phyloP scores from a whole-genome alignment of 2,329 filamentous ascomycete species.

The Colletotrichum gigasporum region DNA sequence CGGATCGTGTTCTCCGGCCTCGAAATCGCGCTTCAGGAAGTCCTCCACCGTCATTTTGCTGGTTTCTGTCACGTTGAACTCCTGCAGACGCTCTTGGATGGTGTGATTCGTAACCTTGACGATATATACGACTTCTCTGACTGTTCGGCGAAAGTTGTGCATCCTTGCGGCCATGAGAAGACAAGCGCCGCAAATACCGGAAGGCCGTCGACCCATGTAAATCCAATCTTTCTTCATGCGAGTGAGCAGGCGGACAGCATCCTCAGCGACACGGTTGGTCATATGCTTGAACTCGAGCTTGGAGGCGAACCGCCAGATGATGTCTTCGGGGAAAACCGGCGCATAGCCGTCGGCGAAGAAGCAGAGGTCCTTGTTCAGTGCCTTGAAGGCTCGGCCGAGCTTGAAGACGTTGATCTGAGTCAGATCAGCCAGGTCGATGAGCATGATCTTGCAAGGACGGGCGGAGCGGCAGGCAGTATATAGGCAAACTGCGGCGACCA shows the following conservation, averaged over 20 bases:
- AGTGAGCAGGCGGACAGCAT: slow-evolving; percentile 86
- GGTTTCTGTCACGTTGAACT: slow-evolving; percentile 89
- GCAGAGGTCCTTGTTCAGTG: slow-evolving; percentile 57
- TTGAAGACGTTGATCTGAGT: slow-evolving; percentile 88
- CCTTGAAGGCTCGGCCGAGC: slow-evolving; percentile 89
- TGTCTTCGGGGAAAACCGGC: slow-evolving; percentile 84
- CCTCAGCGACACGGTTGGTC: slow-evolving; percentile 85
- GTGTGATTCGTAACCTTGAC: slow-evolving; percentile 96
- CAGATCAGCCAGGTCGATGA: slow-evolving; percentile 94
- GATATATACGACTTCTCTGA: slow-evolving; percentile 96
- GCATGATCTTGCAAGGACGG: slow-evolving; percentile 83
- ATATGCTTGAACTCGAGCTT: slow-evolving; percentile 90
- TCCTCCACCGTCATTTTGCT: slow-evolving; percentile 88
- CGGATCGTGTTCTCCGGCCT: slow-evolving; percentile 72
- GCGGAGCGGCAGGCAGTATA: slow-evolving; percentile 88
- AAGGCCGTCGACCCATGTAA: slow-evolving; percentile 90
- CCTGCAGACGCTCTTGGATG: slow-evolving; percentile 88
- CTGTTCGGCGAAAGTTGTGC: slow-evolving; percentile 95
- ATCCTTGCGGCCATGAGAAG: slow-evolving; percentile 95
- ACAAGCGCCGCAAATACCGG: slow-evolving; percentile 93
- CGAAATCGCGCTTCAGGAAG: slow-evolving; percentile 76
- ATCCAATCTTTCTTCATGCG: slow-evolving; percentile 99
- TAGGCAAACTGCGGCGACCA: slow-evolving; percentile 89
- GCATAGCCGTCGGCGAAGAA: slow-evolving; percentile 53
- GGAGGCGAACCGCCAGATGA: slow-evolving; percentile 90